Evolutionary conservation across 2,329 filamentous ascomycete genomes (phyloP), one percentile per base, ranked within the genome.

Genomic region (Claviceps monticola): DNA sequence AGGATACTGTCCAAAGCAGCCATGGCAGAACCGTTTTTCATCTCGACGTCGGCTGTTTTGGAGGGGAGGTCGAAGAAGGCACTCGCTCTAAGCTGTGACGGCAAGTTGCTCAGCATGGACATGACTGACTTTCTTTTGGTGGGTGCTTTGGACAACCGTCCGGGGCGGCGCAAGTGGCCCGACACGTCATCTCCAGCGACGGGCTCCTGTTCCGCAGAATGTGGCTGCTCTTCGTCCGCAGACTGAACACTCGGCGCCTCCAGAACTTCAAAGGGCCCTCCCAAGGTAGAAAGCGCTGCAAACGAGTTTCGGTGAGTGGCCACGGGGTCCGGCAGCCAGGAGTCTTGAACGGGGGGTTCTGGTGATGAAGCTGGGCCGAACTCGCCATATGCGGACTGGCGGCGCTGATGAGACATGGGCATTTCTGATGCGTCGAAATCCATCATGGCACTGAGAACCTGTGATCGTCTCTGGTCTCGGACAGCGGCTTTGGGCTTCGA

Each of bases 1-100:
- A 98, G 76, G 50, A 98, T 94, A 63, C 82, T 90, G 58, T 98
- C 90, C 7, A 98, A 76, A 0, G 91, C 95, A 43, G 80, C 84
- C 63, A 89, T 87, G 11, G 91, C 90, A 26, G 93, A 97, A 17
- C 87, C 84, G 53, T 86, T 82, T 64, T 82, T 83, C 51, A 83
- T 63, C 57, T 83, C 73, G 21, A 83, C 71, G 13, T 71, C 66
- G 5, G 74, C 69, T 2, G 67, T 59, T 2, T 69, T 62, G 3
- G 78, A 72, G 0, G 84, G 84, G 21, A 80, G 60, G 53, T 97
- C 90, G 61, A 97, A 97, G 68, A 88, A 97, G 29, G 86, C 81
- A 60, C 84, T 95, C n/a, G 93, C 93, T 55, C 91, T 81, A 38
- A 97, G 75, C 59, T 95, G 88, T 0, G 91, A 80, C 2, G 91